Conservation (phyloP, 805 yeast genomes). For the Pichia pseudocactophila region DNA sequence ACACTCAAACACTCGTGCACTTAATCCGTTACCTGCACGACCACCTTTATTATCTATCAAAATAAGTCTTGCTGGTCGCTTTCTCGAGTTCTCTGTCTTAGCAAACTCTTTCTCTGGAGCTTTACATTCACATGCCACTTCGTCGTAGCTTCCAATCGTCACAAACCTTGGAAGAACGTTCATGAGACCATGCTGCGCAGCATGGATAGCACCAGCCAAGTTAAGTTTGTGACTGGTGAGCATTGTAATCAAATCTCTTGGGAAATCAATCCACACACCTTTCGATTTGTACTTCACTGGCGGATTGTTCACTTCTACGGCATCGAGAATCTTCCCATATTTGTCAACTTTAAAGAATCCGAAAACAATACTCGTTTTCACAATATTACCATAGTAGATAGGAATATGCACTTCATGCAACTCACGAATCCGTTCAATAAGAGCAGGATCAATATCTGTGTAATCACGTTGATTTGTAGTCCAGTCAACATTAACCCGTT, state of each 20-base stretch:
- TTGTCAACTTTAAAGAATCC: slow-evolving; percentile 87
- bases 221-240: slow-evolving; percentile 51
- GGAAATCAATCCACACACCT: slow-evolving; percentile 91
- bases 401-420: slow-evolving; percentile 45
- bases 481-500: slow-evolving; percentile 91
- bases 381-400: slow-evolving; percentile 66
- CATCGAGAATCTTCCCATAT: slow-evolving; percentile 74
- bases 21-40: slow-evolving; percentile 66
- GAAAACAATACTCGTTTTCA: slow-evolving; percentile 70
- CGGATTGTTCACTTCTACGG: slow-evolving; percentile 86
- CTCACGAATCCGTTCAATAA: slow-evolving; percentile 56
- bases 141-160: slow-evolving; percentile 58
- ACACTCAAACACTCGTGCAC: slow-evolving; percentile 71
- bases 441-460: slow-evolving; percentile 84
- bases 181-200: slow-evolving; percentile 86
- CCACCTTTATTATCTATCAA: slow-evolving; percentile 85
- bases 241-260: slow-evolving; percentile 49
- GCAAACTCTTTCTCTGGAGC: slow-evolving; percentile 97
- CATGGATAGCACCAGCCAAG: slow-evolving; percentile 91
- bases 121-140: slow-evolving; percentile 87
- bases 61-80: slow-evolving; percentile 79
- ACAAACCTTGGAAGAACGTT: slow-evolving; percentile 67
- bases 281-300: slow-evolving; percentile 61
- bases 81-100: slow-evolving; percentile 55
- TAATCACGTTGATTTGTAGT: slow-evolving; percentile 83